Evolutionary conservation across 2,329 filamentous ascomycete genomes (phyloP).

Genomic region (Pyrenophora graminea): DNA sequence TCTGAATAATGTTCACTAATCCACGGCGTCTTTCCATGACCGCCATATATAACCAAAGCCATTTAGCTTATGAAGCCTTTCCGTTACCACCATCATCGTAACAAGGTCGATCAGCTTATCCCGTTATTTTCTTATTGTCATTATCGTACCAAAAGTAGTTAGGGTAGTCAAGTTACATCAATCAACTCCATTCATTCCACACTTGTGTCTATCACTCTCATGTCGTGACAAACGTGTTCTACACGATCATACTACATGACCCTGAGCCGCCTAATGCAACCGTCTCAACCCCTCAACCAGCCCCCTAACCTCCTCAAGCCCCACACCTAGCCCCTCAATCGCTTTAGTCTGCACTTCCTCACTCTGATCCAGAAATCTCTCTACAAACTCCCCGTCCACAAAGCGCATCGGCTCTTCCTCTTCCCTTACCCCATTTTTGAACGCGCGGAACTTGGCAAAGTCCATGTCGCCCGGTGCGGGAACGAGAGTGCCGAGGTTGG

Average conservation of each 20-base stretch:
- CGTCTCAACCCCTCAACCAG: conserved; percentile 62
- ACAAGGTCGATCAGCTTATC: no score
- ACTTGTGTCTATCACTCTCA: no score
- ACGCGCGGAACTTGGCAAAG: conserved; percentile 81
- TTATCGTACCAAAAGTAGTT: background rate
- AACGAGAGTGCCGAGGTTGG: conserved; percentile 68
- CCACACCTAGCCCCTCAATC: conserved; percentile 57
- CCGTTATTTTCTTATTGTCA: background rate
- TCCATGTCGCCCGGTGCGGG: conserved; percentile 72
- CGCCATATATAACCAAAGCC: no score
- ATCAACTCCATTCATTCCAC: background rate
- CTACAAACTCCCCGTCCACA: conserved; percentile 88
- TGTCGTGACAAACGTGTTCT: no score
- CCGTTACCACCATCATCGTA: background rate
- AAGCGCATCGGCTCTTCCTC: conserved; percentile 81
- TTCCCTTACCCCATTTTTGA: conserved; percentile 71
- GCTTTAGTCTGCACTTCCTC: conserved; percentile 62
- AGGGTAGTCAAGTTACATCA: background rate
- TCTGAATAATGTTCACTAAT: background rate
- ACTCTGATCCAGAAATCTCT: conserved; percentile 76
- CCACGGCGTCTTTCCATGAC: no score
- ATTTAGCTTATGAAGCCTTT: no score
- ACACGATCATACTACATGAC: background rate
- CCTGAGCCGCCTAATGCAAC: conserved; percentile 41
- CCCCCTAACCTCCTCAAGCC: conserved; percentile 62